Evolutionary conservation across 768 basidiomycete species (phyloP), one percentile per base, ranked within the genome.

Genomic region (Leccinellum luteum): DNA sequence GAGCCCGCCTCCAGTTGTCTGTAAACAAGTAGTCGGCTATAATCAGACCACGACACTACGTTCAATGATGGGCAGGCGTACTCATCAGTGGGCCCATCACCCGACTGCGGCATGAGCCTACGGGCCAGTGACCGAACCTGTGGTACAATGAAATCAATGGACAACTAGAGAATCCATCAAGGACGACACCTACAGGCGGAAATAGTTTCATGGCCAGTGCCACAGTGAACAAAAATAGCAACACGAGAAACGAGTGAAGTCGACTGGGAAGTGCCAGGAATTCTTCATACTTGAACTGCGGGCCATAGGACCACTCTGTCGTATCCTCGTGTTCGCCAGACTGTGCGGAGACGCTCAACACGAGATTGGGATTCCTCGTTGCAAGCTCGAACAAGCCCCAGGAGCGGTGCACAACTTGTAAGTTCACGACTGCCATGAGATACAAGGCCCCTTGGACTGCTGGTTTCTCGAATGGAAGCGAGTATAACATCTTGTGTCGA

Each of bases 231-330:
- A 65, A 9, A 70, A 76, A 65, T 9, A 77, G 41, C n/a, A 79
- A 76, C 13, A 78, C 54, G 2, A 79, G 13, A 6, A 79, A 47
- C 13, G 82, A 76, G n/a, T 74, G 64, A 4, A 84, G 5, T 23
- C 66, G 69, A 32, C 74, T 76, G 4, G 72, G 67, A 50, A 74
- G 76, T 4, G 71, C 74, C 61, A 81, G 19, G 56, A 89, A 88
- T 70, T 95, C 93, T 51, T 85, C 84, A 69, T 94, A 96, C 47
- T 75, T 75, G 77, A 97, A 93, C 3, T 80, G 66, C 0, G 83
- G 75, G 6, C 91, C 94, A 65, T 95, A 94, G 14, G 70, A 51
- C 2, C 67, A 56, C 32, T 54, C 60, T 43, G 60, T 52, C 25
- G 64, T 45, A 12, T 70, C 55, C 57, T 64, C 53, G 34, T 54